Conservation (phyloP, 768 basidiomycete genomes). For the Nidularia pulvinata region DNA sequence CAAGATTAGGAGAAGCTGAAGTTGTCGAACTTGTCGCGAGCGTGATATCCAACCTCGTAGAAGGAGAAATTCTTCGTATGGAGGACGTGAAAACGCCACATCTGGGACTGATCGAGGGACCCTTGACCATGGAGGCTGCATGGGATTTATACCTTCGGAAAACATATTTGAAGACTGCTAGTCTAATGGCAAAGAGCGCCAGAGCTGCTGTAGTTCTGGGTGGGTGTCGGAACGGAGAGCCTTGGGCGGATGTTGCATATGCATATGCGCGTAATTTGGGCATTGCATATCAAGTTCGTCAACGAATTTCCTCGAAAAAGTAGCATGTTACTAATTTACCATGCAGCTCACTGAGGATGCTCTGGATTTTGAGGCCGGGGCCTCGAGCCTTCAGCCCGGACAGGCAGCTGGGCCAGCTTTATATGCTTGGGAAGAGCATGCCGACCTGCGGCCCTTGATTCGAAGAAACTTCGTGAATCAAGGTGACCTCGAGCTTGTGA, state of each 20-base stretch:
- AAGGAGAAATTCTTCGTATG: constrained; percentile 92
- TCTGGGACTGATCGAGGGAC: constrained; percentile 24
- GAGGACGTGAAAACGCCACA: constrained; percentile 43
- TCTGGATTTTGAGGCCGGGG: constrained; percentile 62
- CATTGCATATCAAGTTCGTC: constrained; percentile 63
- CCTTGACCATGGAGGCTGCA: constrained; percentile 36
- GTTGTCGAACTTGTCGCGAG: constrained; percentile 93
- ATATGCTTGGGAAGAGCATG: constrained; percentile 86
- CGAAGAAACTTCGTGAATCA: constrained; percentile 71
- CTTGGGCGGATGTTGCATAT: constrained; percentile 90
- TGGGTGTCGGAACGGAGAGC: constrained; percentile 72
- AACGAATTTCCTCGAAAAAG: not conserved
- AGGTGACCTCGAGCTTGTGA: constrained; percentile 82
- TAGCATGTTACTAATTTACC: constrained; percentile 5
- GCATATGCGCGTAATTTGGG: constrained; percentile 89
- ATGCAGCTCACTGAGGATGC: constrained; percentile 83
- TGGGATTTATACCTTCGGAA: constrained; percentile 74
- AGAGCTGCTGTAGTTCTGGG: constrained; percentile 88
- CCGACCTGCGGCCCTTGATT: constrained; percentile 76
- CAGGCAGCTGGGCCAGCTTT: constrained; percentile 79
- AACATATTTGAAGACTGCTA: constrained; percentile 86
- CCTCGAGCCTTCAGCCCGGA: constrained; percentile 21
- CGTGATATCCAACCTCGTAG: constrained; percentile 95
- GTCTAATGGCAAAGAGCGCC: constrained; percentile 86
- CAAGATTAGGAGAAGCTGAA: constrained; percentile 83